Evolutionary conservation across 2,329 filamentous ascomycete species (phyloP).

Genomic region (Pseudocercospora fuligena): DNA sequence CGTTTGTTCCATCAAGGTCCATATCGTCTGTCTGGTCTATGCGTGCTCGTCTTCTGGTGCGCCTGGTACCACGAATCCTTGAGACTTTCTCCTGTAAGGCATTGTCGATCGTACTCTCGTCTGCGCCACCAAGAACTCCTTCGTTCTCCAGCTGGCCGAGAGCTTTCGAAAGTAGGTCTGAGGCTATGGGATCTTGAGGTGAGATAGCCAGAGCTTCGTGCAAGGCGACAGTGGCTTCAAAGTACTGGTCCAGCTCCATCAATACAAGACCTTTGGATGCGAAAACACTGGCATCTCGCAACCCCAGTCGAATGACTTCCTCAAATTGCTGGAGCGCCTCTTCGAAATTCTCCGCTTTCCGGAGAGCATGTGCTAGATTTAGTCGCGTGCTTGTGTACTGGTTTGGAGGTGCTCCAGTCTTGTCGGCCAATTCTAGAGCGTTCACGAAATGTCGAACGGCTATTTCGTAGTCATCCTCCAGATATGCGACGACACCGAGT

Average conservation of each 20-base stretch:
- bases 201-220: conserved; percentile 83
- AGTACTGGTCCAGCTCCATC: conserved; percentile 73
- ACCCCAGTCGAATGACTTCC: conserved; percentile 78
- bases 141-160: conserved; percentile 64
- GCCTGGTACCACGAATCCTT: conserved; percentile 22
- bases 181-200: conserved; percentile 80
- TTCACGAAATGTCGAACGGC: conserved; percentile 78
- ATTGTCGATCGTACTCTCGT: conserved; percentile 41
- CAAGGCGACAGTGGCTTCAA: conserved; percentile 78
- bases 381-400: conserved; percentile 84
- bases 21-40: conserved; percentile 23
- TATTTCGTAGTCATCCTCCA: conserved; percentile 77
- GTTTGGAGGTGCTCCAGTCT: conserved; percentile 73
- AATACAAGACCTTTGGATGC: conserved; percentile 82
- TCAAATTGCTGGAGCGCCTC: conserved; percentile 82
- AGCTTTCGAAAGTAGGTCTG: conserved; percentile 75
- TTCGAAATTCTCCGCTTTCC: conserved; percentile 70
- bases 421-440: conserved; percentile 75
- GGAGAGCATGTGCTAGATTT: conserved; percentile 87
- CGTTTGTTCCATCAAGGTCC: conserved; percentile 30
- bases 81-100: conserved; percentile 27
- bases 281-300: conserved; percentile 77
- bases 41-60: conserved; percentile 11
- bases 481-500: conserved; percentile 93
- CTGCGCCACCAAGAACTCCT: conserved; percentile 53